phyloP scores from a whole-genome alignment of 345 rosid species.

The Stellera chamaejasme region DNA sequence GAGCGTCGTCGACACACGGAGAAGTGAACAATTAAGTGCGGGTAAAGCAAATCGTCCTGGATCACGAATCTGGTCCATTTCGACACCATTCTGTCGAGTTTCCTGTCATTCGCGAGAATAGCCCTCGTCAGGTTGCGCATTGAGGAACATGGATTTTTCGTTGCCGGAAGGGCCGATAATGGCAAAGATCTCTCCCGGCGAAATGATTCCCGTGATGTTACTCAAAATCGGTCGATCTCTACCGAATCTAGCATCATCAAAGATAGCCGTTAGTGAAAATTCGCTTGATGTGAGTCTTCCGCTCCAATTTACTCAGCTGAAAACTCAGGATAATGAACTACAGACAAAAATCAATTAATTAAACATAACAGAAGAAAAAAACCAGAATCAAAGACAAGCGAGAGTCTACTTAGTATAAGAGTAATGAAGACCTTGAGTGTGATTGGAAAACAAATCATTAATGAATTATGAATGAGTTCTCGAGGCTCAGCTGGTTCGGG shows the following conservation, averaged over 20 bases:
- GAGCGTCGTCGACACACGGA: slow-evolving; percentile 52
- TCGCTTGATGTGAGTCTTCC: slow-evolving; percentile 20
- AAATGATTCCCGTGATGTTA: slow-evolving; percentile 67
- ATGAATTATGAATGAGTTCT: slow-evolving; percentile 20
- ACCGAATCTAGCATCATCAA: slow-evolving; percentile 21
- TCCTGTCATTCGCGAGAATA: slow-evolving; percentile 49
- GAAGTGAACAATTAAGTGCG: slow-evolving; percentile 77
- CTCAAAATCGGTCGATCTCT: slow-evolving; percentile 52
- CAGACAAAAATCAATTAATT: too few species aligned
- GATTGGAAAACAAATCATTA: slow-evolving; percentile 57
- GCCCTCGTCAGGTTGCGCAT: slow-evolving; percentile 61
- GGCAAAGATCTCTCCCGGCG: slow-evolving; percentile 86
- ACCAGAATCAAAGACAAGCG: neutral
- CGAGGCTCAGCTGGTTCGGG: slow-evolving; percentile 18
- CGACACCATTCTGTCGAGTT: slow-evolving; percentile 31
- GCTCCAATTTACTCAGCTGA: slow-evolving; percentile 41
- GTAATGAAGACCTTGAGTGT: slow-evolving; percentile 55
- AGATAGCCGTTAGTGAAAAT: slow-evolving; percentile 20
- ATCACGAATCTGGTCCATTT: slow-evolving; percentile 83
- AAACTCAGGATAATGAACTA: slow-evolving; percentile 78
- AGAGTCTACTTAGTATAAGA: slow-evolving; percentile 17
- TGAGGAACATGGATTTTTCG: slow-evolving; percentile 79
- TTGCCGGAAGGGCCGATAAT: slow-evolving; percentile 95
- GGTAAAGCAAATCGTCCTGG: slow-evolving; percentile 81
- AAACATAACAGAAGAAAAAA: neutral